Evolutionary conservation across 2,329 filamentous ascomycete species (phyloP).

Genomic region (Fusarium nodosum): DNA sequence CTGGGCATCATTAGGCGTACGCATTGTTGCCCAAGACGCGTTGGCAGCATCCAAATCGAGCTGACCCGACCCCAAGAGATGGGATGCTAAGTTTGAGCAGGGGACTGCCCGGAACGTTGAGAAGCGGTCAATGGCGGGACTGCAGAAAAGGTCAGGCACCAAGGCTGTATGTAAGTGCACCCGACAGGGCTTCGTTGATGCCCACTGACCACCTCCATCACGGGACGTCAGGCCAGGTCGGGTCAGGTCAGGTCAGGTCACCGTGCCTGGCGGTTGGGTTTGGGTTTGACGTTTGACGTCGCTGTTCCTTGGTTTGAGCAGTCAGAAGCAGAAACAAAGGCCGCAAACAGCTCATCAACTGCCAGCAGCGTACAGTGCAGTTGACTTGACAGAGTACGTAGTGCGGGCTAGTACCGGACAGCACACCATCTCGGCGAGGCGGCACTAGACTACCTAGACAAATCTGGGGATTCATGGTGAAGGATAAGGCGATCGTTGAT

Average conservation of each 20-base stretch:
- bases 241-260: constrained; percentile 3
- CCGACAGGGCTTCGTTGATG: constrained; percentile 50
- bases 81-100: constrained; percentile 50
- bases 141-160: constrained; percentile 49
- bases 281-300: constrained; percentile 6
- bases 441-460: constrained; percentile 24
- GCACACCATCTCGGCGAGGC: constrained; percentile 30
- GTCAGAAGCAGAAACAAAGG: constrained; percentile 21
- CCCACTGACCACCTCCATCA: constrained; percentile 48
- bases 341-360: constrained; percentile 35
- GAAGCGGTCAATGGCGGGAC: constrained; percentile 53
- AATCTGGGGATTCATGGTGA: constrained; percentile 24
- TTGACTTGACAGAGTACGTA: constrained; percentile 9
- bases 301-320: constrained; percentile 20
- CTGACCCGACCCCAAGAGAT: constrained; percentile 47
- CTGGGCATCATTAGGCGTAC: constrained; percentile 52
- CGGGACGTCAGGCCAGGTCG: constrained; percentile 18
- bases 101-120: constrained; percentile 53
- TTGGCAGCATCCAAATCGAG: constrained; percentile 50
- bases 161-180: constrained; percentile 48
- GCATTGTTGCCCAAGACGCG: constrained; percentile 54
- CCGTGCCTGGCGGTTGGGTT: constrained; percentile 36
- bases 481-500: constrained; percentile 25
- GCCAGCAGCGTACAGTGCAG: constrained; percentile 12
- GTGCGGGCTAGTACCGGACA: constrained; percentile 10